Evolutionary conservation across 305 asterid genomes (phyloP).

Genomic region (Stenogyne calaminthoides): DNA sequence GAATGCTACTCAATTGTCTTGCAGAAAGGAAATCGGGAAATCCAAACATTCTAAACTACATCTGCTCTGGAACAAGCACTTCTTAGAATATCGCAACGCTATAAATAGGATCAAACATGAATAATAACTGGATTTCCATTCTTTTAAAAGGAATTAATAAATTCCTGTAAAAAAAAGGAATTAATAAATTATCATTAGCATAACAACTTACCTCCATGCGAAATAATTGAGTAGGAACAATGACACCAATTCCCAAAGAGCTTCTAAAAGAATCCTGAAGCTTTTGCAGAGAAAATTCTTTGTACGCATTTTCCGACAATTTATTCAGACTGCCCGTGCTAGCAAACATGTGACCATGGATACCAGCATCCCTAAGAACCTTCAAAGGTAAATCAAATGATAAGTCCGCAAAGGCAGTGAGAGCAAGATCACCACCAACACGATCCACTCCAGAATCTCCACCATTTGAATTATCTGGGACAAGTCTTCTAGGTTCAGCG

Average conservation of each 20-base stretch:
- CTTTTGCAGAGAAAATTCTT: conserved; percentile 52
- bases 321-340: conserved; percentile 86
- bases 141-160: not conserved
- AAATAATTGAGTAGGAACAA: conserved; percentile 82
- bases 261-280: conserved; percentile 76
- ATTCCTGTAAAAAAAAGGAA: not conserved
- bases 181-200: conserved; percentile 6
- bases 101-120: not conserved
- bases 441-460: conserved; percentile 60
- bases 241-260: conserved; percentile 74
- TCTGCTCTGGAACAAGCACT: not conserved
- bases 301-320: conserved; percentile 65
- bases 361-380: conserved; percentile 82
- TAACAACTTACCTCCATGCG: conserved; percentile 85
- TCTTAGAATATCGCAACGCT: not conserved
- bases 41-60: not conserved
- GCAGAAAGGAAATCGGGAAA: not conserved
- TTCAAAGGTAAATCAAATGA: conserved; percentile 90
- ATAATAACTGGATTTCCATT: not conserved
- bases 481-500: conserved; percentile 67
- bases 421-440: conserved; percentile 92
- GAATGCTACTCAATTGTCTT: not conserved
- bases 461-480: conserved; percentile 40
- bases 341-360: conserved; percentile 89
- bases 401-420: conserved; percentile 86